Percentiles rank a stretch among this genome's conserved stretches.
Conservation (phyloP, 257 asterid genomes). For the Solanum neorickii region DNA sequence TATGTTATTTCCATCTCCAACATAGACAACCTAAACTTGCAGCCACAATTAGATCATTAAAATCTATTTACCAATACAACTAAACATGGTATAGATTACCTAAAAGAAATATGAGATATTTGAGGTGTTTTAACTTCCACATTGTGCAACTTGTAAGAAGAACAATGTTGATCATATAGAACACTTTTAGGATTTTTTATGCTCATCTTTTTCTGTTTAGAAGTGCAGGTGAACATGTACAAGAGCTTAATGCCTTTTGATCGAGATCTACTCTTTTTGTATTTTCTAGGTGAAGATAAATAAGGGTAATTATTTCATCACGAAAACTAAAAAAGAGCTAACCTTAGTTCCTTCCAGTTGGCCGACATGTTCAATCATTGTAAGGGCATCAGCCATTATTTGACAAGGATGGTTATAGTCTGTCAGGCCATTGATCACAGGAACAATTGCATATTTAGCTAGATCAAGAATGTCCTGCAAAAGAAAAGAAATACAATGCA, state of each 20-base stretch:
- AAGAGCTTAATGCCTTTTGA: neutral
- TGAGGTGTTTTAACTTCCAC: neutral
- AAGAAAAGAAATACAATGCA: neutral
- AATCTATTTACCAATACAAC: neutral
- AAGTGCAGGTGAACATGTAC: neutral
- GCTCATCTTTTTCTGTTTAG: neutral
- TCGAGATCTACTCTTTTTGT: neutral
- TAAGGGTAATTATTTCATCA: neutral
- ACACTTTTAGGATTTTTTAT: neutral
- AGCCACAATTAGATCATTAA: neutral
- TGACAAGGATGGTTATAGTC: slow-evolving; percentile 96
- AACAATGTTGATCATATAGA: neutral
- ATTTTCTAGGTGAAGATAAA: neutral
- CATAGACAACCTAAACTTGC: slow-evolving; percentile 67
- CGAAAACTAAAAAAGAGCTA: slow-evolving; percentile 7
- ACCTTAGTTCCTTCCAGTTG: slow-evolving; percentile 88
- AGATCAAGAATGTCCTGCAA: slow-evolving; percentile 84
- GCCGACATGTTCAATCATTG: slow-evolving; percentile 85
- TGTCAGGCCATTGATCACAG: slow-evolving; percentile 88
- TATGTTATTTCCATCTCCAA: slow-evolving; percentile 96
- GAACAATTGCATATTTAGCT: slow-evolving; percentile 71
- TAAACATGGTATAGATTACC: neutral
- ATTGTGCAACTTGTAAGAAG: neutral
- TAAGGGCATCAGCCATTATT: slow-evolving; percentile 98
- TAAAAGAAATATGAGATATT: neutral